Evolutionary conservation across 2,329 filamentous ascomycete species (phyloP), one percentile per base, ranked within the genome.

Genomic region (Sphaerostilbella broomeana): DNA sequence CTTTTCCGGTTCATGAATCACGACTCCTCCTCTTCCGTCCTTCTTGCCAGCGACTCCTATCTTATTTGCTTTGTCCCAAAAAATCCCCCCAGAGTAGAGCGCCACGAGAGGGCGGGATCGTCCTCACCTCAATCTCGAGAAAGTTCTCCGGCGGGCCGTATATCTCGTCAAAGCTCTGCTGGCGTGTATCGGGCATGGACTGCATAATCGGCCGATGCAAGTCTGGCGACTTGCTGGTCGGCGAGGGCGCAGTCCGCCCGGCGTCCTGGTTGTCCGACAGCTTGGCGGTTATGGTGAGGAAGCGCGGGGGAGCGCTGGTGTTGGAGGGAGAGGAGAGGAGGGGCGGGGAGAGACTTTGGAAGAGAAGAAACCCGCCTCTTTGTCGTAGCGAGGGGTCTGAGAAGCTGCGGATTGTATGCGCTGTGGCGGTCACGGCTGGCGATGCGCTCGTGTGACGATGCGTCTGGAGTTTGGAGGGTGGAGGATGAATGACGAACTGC

Each of bases 141-240:
- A 97, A 95, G 72, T 98, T 98, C 73, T 98, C 92, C 5, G 92
- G 92, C 33, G 90, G 87, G 11, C 89, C 92, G 65, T 98, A 98
- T 62, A 97, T 95, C 74, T 98, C 92, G 68, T 98, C 92, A 60
- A 95, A 97, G 59, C 84, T 92, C 72, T 98, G 92, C 67, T 86
- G 80, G 56, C 89, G 85, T 51, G 84, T 79, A 58, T 81, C 78
- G 33, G 78, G 78, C 69, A 82, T 77, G 47, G 77, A 73, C 64
- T 79, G 75, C 69, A 82, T 72, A 56, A 73, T 75, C 51, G 72
- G 70, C 45, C 70, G 64, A 52, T 71, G 69, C 35, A 47, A 35
- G 46, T 64, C 56, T 38, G 60, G 62, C 42, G 57, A 57, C 44
- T 51, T 52, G 42, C 59, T 55, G 20, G 58, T 54, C 42, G 51